Conservation (phyloP, 768 basidiomycete genomes). For the Dioszegia crocea region DNA sequence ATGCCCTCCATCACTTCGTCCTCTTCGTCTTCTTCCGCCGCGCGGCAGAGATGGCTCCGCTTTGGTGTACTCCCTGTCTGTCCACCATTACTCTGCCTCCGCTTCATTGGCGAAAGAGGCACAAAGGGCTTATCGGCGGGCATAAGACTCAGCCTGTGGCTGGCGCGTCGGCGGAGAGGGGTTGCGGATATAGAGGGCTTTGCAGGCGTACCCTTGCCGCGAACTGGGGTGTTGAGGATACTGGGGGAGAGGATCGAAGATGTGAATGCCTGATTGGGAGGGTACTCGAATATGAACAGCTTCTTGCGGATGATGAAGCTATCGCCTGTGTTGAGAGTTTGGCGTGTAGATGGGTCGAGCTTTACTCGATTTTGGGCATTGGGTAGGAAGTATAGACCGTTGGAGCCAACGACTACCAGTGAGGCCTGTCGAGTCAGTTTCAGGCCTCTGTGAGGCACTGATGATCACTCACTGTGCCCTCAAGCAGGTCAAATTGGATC, state of each 20-base stretch:
- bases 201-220: slow-evolving; percentile 5
- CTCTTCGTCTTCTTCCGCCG: slow-evolving; percentile 14
- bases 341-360: slow-evolving; percentile 20
- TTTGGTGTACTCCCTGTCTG: slow-evolving; percentile 13
- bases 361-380: slow-evolving; percentile 7
- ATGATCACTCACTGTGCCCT: slow-evolving; percentile 25
- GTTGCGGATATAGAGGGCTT: background rate
- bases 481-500: slow-evolving; percentile 36
- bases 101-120: slow-evolving; percentile 35
- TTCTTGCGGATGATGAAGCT: slow-evolving; percentile 43
- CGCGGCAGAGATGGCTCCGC: slow-evolving; percentile 9
- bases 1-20: slow-evolving; percentile 23
- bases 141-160: slow-evolving; percentile 36
- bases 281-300: slow-evolving; percentile 47
- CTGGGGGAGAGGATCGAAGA: slow-evolving; percentile 14
- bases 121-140: slow-evolving; percentile 34
- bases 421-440: slow-evolving; percentile 24
- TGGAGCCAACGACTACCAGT: slow-evolving; percentile 33
- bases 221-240: background rate
- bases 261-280: background rate
- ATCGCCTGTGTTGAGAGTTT: slow-evolving; percentile 31
- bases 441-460: background rate
- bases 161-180: slow-evolving; percentile 18
- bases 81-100: slow-evolving; percentile 28
- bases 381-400: slow-evolving; percentile 33